Evolutionary conservation across 768 basidiomycete species (phyloP).

Genomic region (Punctularia strigosozonata): DNA sequence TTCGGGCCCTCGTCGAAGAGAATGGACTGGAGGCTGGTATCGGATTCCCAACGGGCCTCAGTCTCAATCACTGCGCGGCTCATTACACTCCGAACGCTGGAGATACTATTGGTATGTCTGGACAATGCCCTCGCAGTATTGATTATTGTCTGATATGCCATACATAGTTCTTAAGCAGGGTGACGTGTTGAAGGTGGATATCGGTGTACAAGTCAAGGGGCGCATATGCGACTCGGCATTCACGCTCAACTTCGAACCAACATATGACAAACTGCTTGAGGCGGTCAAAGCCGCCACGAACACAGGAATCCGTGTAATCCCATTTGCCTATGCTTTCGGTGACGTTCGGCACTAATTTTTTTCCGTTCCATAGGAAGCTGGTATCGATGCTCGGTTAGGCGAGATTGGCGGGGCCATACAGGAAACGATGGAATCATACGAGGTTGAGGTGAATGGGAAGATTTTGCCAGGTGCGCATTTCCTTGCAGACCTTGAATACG

Average conservation of each 20-base stretch:
- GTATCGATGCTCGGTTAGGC: constrained; percentile 89
- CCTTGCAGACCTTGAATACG: neutral
- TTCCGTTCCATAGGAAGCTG: constrained; percentile 59
- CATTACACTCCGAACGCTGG: constrained; percentile 95
- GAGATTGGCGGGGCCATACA: constrained; percentile 89
- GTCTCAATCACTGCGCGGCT: constrained; percentile 88
- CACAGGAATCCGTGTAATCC: constrained; percentile 67
- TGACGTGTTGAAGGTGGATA: constrained; percentile 93
- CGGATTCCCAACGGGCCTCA: constrained; percentile 94
- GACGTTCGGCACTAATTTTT: neutral
- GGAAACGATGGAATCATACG: constrained; percentile 98
- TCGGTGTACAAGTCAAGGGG: constrained; percentile 97
- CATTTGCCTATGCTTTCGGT: neutral
- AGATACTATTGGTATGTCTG: constrained; percentile 60
- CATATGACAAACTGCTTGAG: constrained; percentile 79
- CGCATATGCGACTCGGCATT: constrained; percentile 94
- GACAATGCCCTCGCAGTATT: neutral
- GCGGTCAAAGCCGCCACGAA: constrained; percentile 94
- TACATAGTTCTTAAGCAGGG: constrained; percentile 60
- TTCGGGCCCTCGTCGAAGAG: constrained; percentile 85
- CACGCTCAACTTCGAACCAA: constrained; percentile 80
- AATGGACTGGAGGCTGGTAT: constrained; percentile 76
- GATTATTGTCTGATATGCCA: constrained; percentile 1
- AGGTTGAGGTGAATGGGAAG: constrained; percentile 86
- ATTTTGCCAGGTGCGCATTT: constrained; percentile 64